Evolutionary conservation across 257 asterid genomes (phyloP), one percentile per base, ranked within the genome.

Genomic region (Petunia axillaris): DNA sequence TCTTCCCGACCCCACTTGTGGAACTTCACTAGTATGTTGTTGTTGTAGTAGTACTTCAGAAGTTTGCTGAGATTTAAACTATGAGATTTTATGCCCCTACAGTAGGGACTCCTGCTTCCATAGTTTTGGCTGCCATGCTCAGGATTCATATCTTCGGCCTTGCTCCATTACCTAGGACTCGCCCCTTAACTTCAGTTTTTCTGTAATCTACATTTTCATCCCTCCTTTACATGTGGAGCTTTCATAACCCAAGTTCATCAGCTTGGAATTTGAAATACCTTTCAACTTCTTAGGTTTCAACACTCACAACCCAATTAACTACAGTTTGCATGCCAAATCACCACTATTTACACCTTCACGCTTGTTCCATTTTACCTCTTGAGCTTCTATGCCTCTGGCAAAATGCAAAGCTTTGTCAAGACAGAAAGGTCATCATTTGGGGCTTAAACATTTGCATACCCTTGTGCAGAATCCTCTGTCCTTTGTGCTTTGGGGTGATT

Each of bases 61-160:
- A 1, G 1, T 48, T 48, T 3, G 6, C 53, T 48, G 53, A 48
- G 8, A 48, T 48, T 48, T 3, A 5, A 48, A 48, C 7, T 48
- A 4, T 48, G 53, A 48, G 8, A 25, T 25, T 25, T 25, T 25
- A 25, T 25, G 25, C 25, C 25, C 25, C 25, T 6, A 48, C 53
- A 48, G 53, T 48, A 48, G 53, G 9, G 6, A 48, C 53, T 48
- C 53, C 10, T 5, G 38, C 75, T 66, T 41, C 38, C 75, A 66
- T 66, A 40, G n/a, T 15, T 66, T 66, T 66, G 75, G 54, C 75
- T 66, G 54, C 75, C 44, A 40, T 15, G 75, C 53, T 40, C 52
- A 65, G 75, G 38, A 66, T 66, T 37, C 75, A 66, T 25, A 66
- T 66, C 75, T 66, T 15, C 41, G 38, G 25, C 40, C 54, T 66